A percentile compares a stretch with the other conserved stretches of the same genome.
These are phyloP conservation scores for Talaromyces liani DNA, from an alignment of 495 filamentous ascomycete species.

Conservation along the genomic window DNA sequence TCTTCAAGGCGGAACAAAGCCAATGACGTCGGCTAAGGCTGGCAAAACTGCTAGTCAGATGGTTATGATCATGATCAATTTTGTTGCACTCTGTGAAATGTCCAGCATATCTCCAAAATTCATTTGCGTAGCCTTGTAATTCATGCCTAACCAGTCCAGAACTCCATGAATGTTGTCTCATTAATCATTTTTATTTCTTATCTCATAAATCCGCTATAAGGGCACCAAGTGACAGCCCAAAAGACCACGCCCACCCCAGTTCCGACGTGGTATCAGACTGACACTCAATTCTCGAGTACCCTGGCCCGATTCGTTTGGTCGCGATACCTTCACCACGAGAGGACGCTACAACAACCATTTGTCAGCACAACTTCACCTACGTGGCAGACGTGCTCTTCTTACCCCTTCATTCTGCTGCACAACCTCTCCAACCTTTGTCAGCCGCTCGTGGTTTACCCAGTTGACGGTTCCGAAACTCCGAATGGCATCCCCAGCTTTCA, in stretches of 20 bases:
- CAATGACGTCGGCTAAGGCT: background rate
- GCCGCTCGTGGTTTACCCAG: slow-evolving; percentile 74
- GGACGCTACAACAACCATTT: slow-evolving; percentile 37
- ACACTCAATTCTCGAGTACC: slow-evolving; percentile 54
- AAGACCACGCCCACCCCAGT: slow-evolving; percentile 85
- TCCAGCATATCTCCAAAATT: background rate
- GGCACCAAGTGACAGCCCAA: slow-evolving; percentile 85
- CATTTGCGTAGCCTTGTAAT: background rate
- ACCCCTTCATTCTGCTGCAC: slow-evolving; percentile 89
- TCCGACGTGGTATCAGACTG: slow-evolving; percentile 60
- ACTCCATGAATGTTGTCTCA: background rate
- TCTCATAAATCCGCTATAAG: slow-evolving; percentile 29
- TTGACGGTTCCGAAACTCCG: slow-evolving; percentile 77
- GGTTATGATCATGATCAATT: background rate
- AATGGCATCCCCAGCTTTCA: slow-evolving; percentile 77
- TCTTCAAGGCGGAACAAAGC: background rate
- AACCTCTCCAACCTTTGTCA: slow-evolving; percentile 74
- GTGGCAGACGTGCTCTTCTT: slow-evolving; percentile 29
- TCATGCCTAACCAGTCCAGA: background rate
- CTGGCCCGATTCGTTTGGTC: slow-evolving; percentile 35
- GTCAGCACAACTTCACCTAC: slow-evolving; percentile 8
- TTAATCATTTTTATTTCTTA: background rate
- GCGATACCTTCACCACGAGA: slow-evolving; percentile 61
- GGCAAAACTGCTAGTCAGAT: background rate
- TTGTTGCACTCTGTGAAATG: background rate